phyloP scores from a whole-genome alignment of 2,329 filamentous ascomycete genomes.

The Aspergillus fumigatus region DNA sequence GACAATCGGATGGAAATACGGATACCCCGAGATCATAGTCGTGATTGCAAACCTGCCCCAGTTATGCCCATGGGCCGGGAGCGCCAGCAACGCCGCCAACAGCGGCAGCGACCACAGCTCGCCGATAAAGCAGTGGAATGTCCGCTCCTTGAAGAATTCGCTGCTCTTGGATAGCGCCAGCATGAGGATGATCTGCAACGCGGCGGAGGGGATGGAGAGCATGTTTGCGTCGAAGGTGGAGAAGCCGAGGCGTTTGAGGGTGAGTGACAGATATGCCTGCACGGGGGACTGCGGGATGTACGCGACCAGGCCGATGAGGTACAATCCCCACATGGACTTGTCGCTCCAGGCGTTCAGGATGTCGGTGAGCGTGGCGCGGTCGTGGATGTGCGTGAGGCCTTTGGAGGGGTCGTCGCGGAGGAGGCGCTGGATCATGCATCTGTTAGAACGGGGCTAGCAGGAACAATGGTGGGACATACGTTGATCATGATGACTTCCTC shows the following conservation, averaged over 20 bases:
- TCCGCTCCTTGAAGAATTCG: constrained; percentile 50
- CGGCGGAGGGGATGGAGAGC: constrained; percentile 25
- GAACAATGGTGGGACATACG: constrained; percentile 1
- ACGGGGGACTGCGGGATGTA: constrained; percentile 48
- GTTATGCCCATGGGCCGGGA: constrained; percentile 40
- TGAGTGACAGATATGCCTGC: constrained; percentile 52
- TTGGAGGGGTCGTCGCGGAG: constrained; percentile 54
- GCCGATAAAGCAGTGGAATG: constrained; percentile 49
- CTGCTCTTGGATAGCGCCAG: constrained; percentile 44
- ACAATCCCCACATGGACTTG: constrained; percentile 48
- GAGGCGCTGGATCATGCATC: constrained; percentile 20
- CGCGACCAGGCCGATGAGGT: constrained; percentile 43
- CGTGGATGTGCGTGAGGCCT: constrained; percentile 44
- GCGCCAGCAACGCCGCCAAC: constrained; percentile 45
- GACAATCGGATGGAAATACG: constrained; percentile 51
- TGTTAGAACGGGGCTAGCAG: too few relatives aligned
- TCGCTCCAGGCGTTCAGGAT: constrained; percentile 45
- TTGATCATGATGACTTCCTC: constrained; percentile 29
- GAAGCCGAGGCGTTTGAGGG: constrained; percentile 36
- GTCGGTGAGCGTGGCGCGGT: constrained; percentile 42
- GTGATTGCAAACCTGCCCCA: constrained; percentile 49
- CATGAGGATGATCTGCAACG: constrained; percentile 50
- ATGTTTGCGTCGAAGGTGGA: constrained; percentile 29
- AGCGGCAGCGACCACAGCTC: constrained; percentile 52
- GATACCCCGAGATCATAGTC: constrained; percentile 50